Evolutionary conservation across 371 early-diverging fungal genomes (phyloP), one percentile per base, ranked within the genome.

Genomic region (Choanephora cucurbitarum): DNA sequence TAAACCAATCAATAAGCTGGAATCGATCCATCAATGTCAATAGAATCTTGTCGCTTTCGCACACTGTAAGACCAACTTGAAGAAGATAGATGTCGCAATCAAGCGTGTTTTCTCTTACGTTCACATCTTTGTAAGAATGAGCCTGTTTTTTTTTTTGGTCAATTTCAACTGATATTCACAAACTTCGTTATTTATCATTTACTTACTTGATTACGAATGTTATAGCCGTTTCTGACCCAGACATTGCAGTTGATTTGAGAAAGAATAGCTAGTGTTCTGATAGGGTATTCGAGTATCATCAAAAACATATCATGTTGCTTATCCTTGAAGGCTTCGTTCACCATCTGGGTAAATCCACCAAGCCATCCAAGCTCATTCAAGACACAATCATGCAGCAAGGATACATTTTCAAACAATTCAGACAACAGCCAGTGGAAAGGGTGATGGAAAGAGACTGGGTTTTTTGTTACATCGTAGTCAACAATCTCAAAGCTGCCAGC

Each of bases 151-250:
- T 5, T 21, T 39, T 22, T 14, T 37, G n/a, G 0, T 5, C 15
- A 33, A 22, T 33, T 2, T 5, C 15, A 33, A 22, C 17, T 19
- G 18, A n/a, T 19, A 41, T 22, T 11, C 2, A 21, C 6, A 40
- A 3, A 33, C 10, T 6, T 41, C 6, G 34, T 34, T 48, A 4
- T 67, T 45, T 43, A 67, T 57, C 18, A 11, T 13, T 40, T 22
- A 18, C 19, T 56, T 79, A 77, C 75, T 64, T 82, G 84, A 24
- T 81, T 84, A 33, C 86, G 83, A 57, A 90, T 85, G 32, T 81
- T 77, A 59, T 79, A 87, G 9, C 98, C 98, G 66, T 98, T 98
- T 50, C 98, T 78, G 15, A 98, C 95, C 98, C 98, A 98, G 43
- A 96, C 76, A 28, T 90, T 89, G 6, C 91, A 90, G 13, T 88